Conservation (phyloP, 148 eudicot genomes). For the Gaultheria prostrata region DNA sequence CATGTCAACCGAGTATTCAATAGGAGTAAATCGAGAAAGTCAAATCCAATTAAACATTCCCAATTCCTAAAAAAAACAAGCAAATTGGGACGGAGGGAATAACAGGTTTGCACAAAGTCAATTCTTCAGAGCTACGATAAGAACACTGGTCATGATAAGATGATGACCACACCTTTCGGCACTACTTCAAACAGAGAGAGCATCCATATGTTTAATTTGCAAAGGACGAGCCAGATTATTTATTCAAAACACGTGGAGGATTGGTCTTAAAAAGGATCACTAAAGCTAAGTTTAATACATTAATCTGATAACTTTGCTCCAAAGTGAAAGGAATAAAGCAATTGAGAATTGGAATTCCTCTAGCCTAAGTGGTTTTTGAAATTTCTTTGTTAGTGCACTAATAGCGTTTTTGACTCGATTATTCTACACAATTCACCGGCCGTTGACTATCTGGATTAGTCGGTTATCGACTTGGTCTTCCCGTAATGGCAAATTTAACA, state of each 20-base stretch:
- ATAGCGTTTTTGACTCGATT: constrained; percentile 11
- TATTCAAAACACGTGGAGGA: constrained; percentile 21
- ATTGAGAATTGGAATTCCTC: constrained; percentile 10
- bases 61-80: too few species aligned
- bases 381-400: constrained; percentile 3
- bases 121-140: constrained; percentile 5
- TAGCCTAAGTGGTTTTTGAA: constrained; percentile 4
- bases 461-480: constrained; percentile 10
- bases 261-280: constrained; percentile 19
- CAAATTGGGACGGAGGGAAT: too few species aligned
- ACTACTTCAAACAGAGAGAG: not conserved
- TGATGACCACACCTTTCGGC: constrained; percentile 24
- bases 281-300: constrained; percentile 7
- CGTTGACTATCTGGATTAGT: constrained; percentile 20
- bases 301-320: constrained; percentile 12
- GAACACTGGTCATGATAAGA: constrained; percentile 11
- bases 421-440: not conserved
- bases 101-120: constrained; percentile 17
- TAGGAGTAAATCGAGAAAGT: too few species aligned
- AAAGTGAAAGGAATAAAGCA: constrained; percentile 20
- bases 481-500: not conserved
- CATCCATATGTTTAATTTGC: not conserved
- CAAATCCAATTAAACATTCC: too few species aligned
- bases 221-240: not conserved
- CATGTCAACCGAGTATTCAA: too few species aligned